phyloP scores from a whole-genome alignment of 148 eudicot species.

The Fagopyrum homotropicum region DNA sequence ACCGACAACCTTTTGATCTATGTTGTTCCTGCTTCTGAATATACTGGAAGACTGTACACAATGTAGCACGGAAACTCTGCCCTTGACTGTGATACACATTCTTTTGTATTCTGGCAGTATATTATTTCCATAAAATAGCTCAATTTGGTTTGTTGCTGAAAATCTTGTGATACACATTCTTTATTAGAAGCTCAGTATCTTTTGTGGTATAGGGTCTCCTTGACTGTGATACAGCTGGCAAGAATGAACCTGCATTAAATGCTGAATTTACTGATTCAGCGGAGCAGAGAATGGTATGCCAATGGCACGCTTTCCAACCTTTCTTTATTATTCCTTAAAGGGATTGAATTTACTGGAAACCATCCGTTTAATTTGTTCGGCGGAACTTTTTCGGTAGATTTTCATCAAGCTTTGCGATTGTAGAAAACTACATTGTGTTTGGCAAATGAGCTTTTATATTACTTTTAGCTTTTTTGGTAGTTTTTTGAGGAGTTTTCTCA shows the following conservation, averaged over 20 bases:
- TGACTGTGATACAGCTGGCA: conserved; percentile 11
- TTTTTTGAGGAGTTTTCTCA: too few species aligned
- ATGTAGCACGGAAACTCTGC: too few species aligned
- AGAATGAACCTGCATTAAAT: background rate
- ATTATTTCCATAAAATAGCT: background rate
- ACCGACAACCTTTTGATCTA: background rate
- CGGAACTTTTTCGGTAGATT: too few species aligned
- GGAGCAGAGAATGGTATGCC: background rate
- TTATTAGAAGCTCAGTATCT: background rate
- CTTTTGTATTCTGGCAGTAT: background rate
- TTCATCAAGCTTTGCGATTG: too few species aligned
- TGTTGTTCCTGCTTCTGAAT: too few species aligned
- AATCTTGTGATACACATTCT: background rate
- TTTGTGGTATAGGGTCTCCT: background rate
- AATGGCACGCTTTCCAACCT: background rate
- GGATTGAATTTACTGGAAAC: background rate
- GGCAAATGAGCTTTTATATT: too few species aligned
- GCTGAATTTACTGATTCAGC: background rate
- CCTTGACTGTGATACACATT: background rate
- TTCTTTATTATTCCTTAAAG: background rate
- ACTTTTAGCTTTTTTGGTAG: too few species aligned
- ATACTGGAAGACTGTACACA: background rate
- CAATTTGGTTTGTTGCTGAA: background rate
- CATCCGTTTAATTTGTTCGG: background rate
- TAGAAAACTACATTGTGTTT: too few species aligned